phyloP scores from a whole-genome alignment of 345 rosid species.

The Tarenaya hassleriana region DNA sequence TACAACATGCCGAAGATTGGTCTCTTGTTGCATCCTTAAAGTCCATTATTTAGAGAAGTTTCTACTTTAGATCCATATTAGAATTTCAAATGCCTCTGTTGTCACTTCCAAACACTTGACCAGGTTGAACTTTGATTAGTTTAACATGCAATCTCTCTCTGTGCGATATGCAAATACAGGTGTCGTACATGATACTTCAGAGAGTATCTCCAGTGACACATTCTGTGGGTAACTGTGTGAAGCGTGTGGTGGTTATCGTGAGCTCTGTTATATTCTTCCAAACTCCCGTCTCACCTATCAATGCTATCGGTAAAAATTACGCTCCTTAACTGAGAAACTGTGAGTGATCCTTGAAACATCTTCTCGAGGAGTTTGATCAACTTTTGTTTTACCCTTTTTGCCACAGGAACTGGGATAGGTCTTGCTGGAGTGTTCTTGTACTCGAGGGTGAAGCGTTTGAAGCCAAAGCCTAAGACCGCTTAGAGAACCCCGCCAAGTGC shows the following conservation, averaged over 20 bases:
- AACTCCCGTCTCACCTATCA: conserved; percentile 78
- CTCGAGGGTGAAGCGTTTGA: conserved; percentile 90
- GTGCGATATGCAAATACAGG: conserved; percentile 38
- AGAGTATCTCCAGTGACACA: conserved; percentile 98
- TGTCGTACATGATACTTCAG: conserved; percentile 87
- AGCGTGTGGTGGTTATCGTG: conserved; percentile 96
- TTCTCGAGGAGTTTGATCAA: too few species aligned
- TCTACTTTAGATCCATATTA: too few species aligned
- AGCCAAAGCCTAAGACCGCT: conserved; percentile 76
- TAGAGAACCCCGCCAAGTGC: conserved; percentile 19
- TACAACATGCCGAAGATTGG: too few species aligned
- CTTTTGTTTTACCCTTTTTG: conserved; percentile 16
- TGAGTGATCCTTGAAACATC: too few species aligned
- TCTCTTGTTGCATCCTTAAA: too few species aligned
- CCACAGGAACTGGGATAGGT: conserved; percentile 85
- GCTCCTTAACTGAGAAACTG: too few species aligned
- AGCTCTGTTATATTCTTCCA: conserved; percentile 91
- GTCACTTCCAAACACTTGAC: too few species aligned
- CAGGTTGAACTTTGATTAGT: too few species aligned
- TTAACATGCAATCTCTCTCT: too few species aligned
- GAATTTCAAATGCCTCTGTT: too few species aligned
- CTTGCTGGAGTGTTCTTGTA: conserved; percentile 93
- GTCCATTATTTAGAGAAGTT: too few species aligned
- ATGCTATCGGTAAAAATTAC: conserved; percentile 58
- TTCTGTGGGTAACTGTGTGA: conserved; percentile 98